These are phyloP conservation scores for Catunica adiposa DNA, from an alignment of 2,329 filamentous ascomycete species.

Conservation along the genomic window DNA sequence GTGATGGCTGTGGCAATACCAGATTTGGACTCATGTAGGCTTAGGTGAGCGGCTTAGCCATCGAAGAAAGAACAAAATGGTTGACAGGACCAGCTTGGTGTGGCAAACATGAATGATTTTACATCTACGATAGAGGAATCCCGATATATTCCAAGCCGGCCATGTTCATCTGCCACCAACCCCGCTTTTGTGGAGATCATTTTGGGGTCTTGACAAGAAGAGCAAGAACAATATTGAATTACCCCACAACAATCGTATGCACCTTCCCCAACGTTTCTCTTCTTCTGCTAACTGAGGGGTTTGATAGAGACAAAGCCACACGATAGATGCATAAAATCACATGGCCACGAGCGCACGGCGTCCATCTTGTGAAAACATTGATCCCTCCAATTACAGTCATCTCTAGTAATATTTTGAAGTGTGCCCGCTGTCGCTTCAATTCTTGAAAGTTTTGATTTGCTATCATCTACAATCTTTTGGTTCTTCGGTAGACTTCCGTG, in stretches of 20 bases:
- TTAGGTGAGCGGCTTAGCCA: background rate
- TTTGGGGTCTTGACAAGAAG: too few species aligned
- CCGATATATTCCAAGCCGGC: background rate
- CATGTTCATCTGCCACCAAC: too few species aligned
- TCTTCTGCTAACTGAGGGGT: too few species aligned
- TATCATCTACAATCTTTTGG: too few species aligned
- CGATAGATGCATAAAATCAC: too few species aligned
- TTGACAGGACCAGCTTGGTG: background rate
- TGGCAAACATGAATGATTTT: background rate
- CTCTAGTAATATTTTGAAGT: background rate
- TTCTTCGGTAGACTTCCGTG: background rate
- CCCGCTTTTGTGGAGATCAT: too few species aligned
- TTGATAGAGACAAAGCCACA: too few species aligned
- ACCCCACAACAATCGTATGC: too few species aligned
- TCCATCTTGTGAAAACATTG: background rate
- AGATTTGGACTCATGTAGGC: background rate
- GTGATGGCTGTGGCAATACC: background rate
- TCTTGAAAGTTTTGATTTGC: background rate
- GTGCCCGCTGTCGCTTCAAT: background rate
- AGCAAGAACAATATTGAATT: too few species aligned
- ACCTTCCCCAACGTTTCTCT: too few species aligned
- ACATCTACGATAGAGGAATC: background rate
- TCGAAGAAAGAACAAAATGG: background rate
- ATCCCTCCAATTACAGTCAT: background rate
- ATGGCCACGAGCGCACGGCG: too few species aligned